Evolutionary conservation across 352 stramenopile species (phyloP), one percentile per base, ranked within the genome.

Genomic region (Phytophthora sp.): DNA sequence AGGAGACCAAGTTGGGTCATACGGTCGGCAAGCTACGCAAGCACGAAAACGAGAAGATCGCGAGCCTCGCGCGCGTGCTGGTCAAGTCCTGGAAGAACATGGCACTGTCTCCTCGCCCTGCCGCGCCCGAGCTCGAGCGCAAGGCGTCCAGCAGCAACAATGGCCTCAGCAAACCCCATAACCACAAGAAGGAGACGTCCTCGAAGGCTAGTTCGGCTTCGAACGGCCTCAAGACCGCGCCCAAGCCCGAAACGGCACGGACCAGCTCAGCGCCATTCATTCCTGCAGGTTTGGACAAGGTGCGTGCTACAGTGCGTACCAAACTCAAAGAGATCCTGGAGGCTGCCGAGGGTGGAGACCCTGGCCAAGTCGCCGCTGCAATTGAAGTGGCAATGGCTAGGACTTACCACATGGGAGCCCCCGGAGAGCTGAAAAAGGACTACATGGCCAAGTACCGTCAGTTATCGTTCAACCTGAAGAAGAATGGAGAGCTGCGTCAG

Each of bases 401-500:
- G 18, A 69, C 77, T 38, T 93, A 86, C 69, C 74, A 86, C 52
- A 84, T 93, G 66, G 84, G 89, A 16, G 74, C 77, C 46, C 69
- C 83, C 4, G 73, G 74, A 30, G 82, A 92, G 59, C 88, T 88
- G 68, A 97, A 96, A 81, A 93, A 95, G 61, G 85, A 95, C 36
- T 97, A 96, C 71, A 89, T 88, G 52, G 78, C 76, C 71, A 97
- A 97, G 67, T 91, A 95, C 56, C 86, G 86, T 11, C 86, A 95
- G 51, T 58, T 97, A 54, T 91, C 84, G 63, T 97, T 97, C 68
- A 97, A 97, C 60, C 54, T 97, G 52, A 97, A 97, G 64, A 97
- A 96, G 70, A 97, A 97, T 61, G 74, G 63, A 21, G 74, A 76
- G 47, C 79, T 97, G 45, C 89, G 88, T 4, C 77, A 88, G 44